Base-by-base conservation (phyloP, 768 basidiomycete species). In the Tricholoma saponaceum region DNA sequence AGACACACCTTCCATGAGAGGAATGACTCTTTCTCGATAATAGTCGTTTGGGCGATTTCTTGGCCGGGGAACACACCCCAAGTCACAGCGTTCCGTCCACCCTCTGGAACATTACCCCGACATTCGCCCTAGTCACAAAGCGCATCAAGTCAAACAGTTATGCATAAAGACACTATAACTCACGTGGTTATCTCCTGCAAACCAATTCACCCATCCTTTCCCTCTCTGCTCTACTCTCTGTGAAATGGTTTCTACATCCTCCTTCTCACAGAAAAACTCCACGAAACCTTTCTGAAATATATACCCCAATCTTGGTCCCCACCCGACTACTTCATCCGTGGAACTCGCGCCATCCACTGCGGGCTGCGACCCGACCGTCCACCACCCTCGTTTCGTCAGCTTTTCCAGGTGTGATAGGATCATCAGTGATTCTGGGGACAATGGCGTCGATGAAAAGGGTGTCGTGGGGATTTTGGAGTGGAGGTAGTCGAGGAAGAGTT, bases 11-110 rank as follows among this genome's bases (percentile, higher is more conserved):
- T 98, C 97, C 97, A 99, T 0, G 93, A 87, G 33, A 92, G 73
- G 79, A 99, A 99, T 13, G 93, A 96, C 67, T 94, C 89, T 51
- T 83, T 84, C 67, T 98, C 97, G 33, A 99, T 98, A 62, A 98
- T 94, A 0, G 97, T 99, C 5, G 96, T 92, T 66, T 98, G 96
- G 1, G 88, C 83, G 47, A 99, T 89, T 72, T 99, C 97, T 68
- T 97, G 91, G 0, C 93, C 97, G 0, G 95, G 92, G 70, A 99
- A 99, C 5, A 98, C 88, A 56, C 95, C 97, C 97, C 97, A 99
- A 1, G 97, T 99, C 6, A 99, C 97, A 0, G 95, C 95, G 70
- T 98, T 98, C 56, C 91, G 83, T 13, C 84, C 89, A 32, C 83
- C 85, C 47, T 87, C 84, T 1, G 82, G 77, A 22, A 96, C 83